Conservation (phyloP, 192 early-diverging fungal species). For the Funneliformis geosporum region DNA sequence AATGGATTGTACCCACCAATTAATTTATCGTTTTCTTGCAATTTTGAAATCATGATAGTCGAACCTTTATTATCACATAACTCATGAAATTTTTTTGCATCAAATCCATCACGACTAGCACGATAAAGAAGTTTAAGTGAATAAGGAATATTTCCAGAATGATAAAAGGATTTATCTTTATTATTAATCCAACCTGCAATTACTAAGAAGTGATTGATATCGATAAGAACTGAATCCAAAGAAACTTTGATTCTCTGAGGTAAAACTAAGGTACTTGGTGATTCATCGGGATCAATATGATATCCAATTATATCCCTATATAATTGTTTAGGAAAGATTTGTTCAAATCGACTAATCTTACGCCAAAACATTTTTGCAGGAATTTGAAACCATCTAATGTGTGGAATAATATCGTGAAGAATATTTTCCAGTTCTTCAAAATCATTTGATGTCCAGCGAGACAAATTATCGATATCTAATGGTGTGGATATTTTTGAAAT, state of each 20-base stretch:
- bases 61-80: not conserved
- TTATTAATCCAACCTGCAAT: conserved; percentile 1
- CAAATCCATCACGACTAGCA: not conserved
- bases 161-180: not conserved
- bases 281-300: too few species aligned
- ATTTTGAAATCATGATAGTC: not conserved
- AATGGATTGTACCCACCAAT: not conserved
- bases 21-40: not conserved
- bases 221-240: not conserved
- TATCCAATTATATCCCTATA: too few species aligned
- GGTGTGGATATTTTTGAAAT: not conserved
- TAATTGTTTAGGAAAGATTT: too few species aligned
- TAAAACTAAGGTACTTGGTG: not conserved
- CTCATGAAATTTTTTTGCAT: not conserved
- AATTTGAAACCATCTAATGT: not conserved
- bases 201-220: not conserved
- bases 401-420: not conserved
- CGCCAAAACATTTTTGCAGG: too few species aligned
- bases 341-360: too few species aligned
- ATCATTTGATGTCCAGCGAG: not conserved
- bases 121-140: not conserved
- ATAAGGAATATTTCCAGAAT: not conserved
- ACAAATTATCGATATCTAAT: not conserved
- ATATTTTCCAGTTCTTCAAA: not conserved
- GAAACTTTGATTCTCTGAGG: not conserved